phyloP scores from a whole-genome alignment of 2,329 filamentous ascomycete species.

The Pezicula rhizophila region DNA sequence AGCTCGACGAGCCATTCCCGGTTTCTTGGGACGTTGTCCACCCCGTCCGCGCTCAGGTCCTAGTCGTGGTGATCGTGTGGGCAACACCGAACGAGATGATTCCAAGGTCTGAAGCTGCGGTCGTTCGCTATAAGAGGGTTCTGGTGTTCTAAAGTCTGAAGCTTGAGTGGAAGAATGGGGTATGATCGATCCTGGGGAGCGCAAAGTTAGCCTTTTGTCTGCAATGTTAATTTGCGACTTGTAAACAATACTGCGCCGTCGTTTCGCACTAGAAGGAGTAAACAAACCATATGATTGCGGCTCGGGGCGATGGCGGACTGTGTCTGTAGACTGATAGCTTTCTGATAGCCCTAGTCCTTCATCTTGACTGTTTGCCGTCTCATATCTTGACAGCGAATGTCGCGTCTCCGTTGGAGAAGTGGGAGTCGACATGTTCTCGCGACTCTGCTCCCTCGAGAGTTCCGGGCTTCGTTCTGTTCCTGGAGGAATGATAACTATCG shows the following conservation, averaged over 20 bases:
- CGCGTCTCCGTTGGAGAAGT: conserved; percentile 47
- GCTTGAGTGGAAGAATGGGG: conserved; percentile 6
- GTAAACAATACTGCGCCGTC: not conserved
- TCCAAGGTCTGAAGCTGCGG: conserved; percentile 21
- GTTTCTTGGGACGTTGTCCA: conserved; percentile 47
- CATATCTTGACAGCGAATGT: conserved; percentile 28
- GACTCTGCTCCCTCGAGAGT: conserved; percentile 6
- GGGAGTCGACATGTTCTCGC: conserved; percentile 21
- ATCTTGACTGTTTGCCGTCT: conserved; percentile 28
- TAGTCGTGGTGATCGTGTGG: conserved; percentile 24
- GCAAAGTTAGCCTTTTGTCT: conserved; percentile 1
- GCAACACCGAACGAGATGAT: conserved; percentile 22
- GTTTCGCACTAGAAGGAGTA: not conserved
- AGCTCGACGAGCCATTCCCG: conserved; percentile 63
- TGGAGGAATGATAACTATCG: conserved; percentile 5
- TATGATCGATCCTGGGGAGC: conserved; percentile 20
- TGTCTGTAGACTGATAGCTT: conserved; percentile 54
- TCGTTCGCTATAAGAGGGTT: conserved; percentile 23
- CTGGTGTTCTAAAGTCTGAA: conserved; percentile 21
- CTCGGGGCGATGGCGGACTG: conserved; percentile 52
- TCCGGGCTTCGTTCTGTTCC: not conserved
- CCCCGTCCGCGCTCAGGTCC: conserved; percentile 27
- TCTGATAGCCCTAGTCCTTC: conserved; percentile 43
- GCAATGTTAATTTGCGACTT: not conserved
- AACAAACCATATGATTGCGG: conserved; percentile 45